A percentile compares a stretch with the other conserved stretches of the same genome.
Evolutionary conservation across 805 yeast genomes (phyloP).

Genomic region (Candida sithepensis): DNA sequence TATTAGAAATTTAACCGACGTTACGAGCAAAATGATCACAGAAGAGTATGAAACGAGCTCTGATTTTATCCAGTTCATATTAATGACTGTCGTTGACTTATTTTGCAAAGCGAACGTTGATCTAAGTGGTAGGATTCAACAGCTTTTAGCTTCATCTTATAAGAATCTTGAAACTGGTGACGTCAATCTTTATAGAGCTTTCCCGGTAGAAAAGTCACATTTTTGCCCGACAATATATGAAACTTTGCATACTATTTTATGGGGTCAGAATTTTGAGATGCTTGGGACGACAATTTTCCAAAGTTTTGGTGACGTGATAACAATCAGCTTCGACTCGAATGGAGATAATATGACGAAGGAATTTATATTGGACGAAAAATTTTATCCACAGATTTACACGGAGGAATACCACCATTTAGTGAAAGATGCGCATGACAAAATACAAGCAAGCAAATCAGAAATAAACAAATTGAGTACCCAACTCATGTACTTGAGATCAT

Average conservation of each 20-base stretch:
- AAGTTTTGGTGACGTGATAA: slow-evolving; percentile 32
- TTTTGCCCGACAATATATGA: slow-evolving; percentile 29
- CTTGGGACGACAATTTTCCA: slow-evolving; percentile 20
- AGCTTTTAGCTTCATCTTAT: slow-evolving; percentile 15
- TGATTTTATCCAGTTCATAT: slow-evolving; percentile 26
- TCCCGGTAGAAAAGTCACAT: slow-evolving; percentile 33
- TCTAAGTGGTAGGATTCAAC: slow-evolving; percentile 10
- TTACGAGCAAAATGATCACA: slow-evolving; percentile 25
- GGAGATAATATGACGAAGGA: slow-evolving; percentile 25
- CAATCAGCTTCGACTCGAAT: slow-evolving; percentile 30
- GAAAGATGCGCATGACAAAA: slow-evolving; percentile 14
- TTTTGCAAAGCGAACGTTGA: slow-evolving; percentile 15
- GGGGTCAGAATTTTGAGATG: slow-evolving; percentile 27
- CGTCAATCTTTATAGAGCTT: slow-evolving; percentile 23
- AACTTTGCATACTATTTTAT: slow-evolving; percentile 31
- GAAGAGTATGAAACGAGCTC: slow-evolving; percentile 28
- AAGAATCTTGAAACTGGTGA: slow-evolving; percentile 9
- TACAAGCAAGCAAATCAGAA: slow-evolving; percentile 14
- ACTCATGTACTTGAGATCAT: slow-evolving; percentile 24
- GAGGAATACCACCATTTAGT: slow-evolving; percentile 24
- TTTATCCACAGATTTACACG: slow-evolving; percentile 40
- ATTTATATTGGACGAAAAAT: slow-evolving; percentile 26
- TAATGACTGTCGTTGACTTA: slow-evolving; percentile 16
- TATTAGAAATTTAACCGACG: slow-evolving; percentile 27
- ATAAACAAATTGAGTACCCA: slow-evolving; percentile 11